phyloP scores from a whole-genome alignment of 768 basidiomycete species.

The Ephemerocybe angulata region DNA sequence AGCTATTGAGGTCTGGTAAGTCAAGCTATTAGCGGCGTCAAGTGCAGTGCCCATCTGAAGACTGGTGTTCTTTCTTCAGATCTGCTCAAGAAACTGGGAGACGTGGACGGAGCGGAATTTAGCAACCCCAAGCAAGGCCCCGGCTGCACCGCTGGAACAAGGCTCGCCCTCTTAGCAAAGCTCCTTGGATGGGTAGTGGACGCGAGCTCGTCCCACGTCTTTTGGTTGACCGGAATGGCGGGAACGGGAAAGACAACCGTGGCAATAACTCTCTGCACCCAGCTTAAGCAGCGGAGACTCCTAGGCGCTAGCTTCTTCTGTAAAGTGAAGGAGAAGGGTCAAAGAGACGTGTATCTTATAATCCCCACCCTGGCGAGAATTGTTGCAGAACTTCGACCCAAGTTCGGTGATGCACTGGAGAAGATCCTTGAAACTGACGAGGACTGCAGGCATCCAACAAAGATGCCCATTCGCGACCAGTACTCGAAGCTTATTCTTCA shows the following conservation, averaged over 20 bases:
- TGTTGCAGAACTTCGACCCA: neutral
- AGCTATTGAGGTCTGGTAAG: neutral
- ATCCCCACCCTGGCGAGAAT: neutral
- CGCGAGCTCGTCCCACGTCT: neutral
- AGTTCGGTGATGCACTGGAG: neutral
- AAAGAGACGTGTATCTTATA: neutral
- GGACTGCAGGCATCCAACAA: too few relatives aligned
- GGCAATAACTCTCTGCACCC: conserved; percentile 2
- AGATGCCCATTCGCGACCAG: neutral
- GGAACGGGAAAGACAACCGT: conserved; percentile 12
- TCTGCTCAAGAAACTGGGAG: neutral
- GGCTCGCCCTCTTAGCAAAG: neutral
- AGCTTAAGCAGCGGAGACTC: neutral
- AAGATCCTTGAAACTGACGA: neutral
- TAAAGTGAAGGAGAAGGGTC: neutral
- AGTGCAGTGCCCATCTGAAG: neutral
- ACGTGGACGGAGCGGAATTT: neutral
- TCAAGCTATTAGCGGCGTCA: neutral
- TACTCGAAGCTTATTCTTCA: neutral
- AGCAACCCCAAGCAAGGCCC: neutral
- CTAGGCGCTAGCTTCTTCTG: conserved; percentile 10
- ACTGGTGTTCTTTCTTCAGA: neutral
- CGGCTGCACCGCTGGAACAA: neutral
- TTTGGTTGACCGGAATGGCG: conserved; percentile 6
- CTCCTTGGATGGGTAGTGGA: neutral